Conservation (phyloP, 371 early-diverging fungal genomes). For the Parasitella parasitica region DNA sequence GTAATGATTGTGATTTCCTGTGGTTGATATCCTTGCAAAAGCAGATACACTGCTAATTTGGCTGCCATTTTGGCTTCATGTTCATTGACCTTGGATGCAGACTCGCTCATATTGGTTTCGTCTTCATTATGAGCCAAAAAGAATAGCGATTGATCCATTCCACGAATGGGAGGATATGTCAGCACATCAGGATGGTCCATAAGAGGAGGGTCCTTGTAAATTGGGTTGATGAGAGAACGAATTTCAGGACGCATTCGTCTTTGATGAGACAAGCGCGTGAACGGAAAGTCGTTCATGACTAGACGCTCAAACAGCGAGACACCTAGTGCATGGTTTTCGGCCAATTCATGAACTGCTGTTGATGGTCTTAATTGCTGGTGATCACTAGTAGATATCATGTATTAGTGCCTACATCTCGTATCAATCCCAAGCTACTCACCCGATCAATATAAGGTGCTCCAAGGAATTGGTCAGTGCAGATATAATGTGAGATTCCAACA, state of each 20-base stretch:
- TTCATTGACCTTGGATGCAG: constrained; percentile 58
- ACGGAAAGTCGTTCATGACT: constrained; percentile 51
- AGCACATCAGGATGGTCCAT: constrained; percentile 52
- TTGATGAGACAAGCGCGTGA: constrained; percentile 56
- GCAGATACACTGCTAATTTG: constrained; percentile 51
- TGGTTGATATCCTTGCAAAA: constrained; percentile 53
- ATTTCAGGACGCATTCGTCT: constrained; percentile 78
- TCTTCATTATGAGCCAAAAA: constrained; percentile 57
- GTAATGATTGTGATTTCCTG: constrained; percentile 60
- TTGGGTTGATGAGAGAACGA: constrained; percentile 55
- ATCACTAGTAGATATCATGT: constrained; percentile 49
- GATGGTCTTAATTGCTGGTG: constrained; percentile 70
- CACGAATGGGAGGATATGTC: constrained; percentile 51
- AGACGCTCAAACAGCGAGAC: constrained; percentile 74
- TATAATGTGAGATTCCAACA: constrained; percentile 70
- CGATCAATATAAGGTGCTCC: constrained; percentile 70
- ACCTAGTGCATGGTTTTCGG: constrained; percentile 52
- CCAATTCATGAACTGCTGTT: constrained; percentile 51
- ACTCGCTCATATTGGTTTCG: constrained; percentile 40
- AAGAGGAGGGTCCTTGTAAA: constrained; percentile 50
- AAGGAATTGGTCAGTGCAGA: constrained; percentile 55
- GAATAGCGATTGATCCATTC: constrained; percentile 59
- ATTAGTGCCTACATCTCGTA: too few species aligned
- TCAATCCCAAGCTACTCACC: constrained; percentile 31
- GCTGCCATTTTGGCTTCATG: constrained; percentile 63